These are phyloP conservation scores for Ramichloridium luteum DNA, from an alignment of 2,329 filamentous ascomycete species.

Conservation along the genomic window DNA sequence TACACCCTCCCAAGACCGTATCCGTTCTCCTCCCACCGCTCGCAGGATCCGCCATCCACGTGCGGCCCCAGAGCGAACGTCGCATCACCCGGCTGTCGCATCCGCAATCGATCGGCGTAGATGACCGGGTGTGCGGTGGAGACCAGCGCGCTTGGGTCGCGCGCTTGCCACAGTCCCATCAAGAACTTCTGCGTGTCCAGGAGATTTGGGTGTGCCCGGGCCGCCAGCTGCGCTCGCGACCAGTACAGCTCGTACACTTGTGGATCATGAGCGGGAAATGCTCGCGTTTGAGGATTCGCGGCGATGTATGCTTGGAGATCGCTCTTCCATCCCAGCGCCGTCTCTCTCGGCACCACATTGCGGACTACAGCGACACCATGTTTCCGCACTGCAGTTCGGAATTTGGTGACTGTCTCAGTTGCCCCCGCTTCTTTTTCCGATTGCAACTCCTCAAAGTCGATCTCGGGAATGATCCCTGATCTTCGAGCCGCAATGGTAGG, in stretches of 20 bases:
- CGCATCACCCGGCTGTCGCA: constrained; percentile 44
- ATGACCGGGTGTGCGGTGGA: constrained; percentile 35
- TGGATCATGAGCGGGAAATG: constrained; percentile 36
- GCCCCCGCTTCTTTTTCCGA: constrained; percentile 38
- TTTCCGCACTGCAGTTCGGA: constrained; percentile 46
- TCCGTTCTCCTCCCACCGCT: constrained; percentile 46
- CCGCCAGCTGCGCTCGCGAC: constrained; percentile 35
- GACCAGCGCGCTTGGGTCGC: constrained; percentile 30
- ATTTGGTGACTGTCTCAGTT: no score
- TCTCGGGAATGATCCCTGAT: constrained; percentile 34
- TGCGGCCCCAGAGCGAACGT: constrained; percentile 46
- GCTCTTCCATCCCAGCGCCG: constrained; percentile 34
- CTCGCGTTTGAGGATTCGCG: constrained; percentile 35
- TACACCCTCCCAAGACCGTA: constrained; percentile 55
- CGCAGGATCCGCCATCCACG: constrained; percentile 39
- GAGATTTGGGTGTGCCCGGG: constrained; percentile 35
- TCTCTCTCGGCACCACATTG: constrained; percentile 32
- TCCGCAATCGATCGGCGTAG: constrained; percentile 39
- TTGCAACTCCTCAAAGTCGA: constrained; percentile 35
- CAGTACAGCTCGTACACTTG: constrained; percentile 42
- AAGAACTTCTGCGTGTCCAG: constrained; percentile 36
- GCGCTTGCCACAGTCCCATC: constrained; percentile 38
- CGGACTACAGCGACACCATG: constrained; percentile 40
- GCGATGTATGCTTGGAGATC: constrained; percentile 34
- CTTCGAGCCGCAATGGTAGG: constrained; percentile 32